Conservation (phyloP, 768 basidiomycete genomes). For the Suillus placidus region DNA sequence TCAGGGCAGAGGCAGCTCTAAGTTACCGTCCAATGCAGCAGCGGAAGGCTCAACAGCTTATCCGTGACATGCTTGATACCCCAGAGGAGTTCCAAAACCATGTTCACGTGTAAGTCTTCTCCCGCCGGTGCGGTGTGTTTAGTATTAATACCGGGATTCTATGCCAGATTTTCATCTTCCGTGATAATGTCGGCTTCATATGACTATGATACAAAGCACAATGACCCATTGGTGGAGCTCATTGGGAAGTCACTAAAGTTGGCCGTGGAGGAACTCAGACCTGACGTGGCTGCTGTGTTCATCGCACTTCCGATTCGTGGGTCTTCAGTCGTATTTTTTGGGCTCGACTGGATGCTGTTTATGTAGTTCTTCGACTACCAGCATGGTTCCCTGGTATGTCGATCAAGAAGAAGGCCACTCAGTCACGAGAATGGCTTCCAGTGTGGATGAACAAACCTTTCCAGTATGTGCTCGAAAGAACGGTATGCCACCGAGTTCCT, state of each 20-base stretch:
- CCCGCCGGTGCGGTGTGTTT: background rate
- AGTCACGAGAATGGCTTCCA: constrained; percentile 21
- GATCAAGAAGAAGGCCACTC: constrained; percentile 28
- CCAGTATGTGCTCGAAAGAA: constrained; percentile 17
- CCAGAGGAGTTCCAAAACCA: constrained; percentile 23
- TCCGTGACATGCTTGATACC: constrained; percentile 30
- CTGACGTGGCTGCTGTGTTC: constrained; percentile 25
- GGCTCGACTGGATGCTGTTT: constrained; percentile 3
- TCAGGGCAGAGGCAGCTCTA: constrained; percentile 27
- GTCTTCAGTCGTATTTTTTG: constrained; percentile 3
- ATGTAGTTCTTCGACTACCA: constrained; percentile 27
- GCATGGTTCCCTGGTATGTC: constrained; percentile 33
- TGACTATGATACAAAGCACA: constrained; percentile 31
- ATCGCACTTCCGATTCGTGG: constrained; percentile 17
- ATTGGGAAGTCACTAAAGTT: constrained; percentile 30
- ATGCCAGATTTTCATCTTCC: constrained; percentile 28
- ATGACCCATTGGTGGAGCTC: constrained; percentile 33
- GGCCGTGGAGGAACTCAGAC: constrained; percentile 24
- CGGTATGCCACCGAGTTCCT: constrained; percentile 11
- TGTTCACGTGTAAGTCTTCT: constrained; percentile 4
- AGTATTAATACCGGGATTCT: background rate
- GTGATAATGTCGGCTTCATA: constrained; percentile 36
- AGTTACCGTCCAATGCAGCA: constrained; percentile 37
- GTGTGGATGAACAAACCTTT: constrained; percentile 26
- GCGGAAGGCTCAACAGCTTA: constrained; percentile 30